Conservation (phyloP, 2,329 filamentous ascomycete species). For the Cercospora brassicicola region DNA sequence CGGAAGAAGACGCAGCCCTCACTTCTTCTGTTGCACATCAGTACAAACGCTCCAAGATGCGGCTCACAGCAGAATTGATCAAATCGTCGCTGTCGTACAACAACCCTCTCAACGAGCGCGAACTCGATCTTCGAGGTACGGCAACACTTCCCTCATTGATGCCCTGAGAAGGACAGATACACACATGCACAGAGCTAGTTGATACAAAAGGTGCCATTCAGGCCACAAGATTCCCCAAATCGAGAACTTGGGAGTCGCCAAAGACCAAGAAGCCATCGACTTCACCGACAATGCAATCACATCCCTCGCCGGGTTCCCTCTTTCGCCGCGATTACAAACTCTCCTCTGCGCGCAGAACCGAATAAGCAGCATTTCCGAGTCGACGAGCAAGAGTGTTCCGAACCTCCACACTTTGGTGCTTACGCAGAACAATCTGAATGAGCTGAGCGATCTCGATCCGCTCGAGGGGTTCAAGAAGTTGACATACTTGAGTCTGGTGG, state of each 20-base stretch:
- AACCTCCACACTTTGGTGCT: constrained; percentile 80
- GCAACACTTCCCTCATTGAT: constrained; percentile 39
- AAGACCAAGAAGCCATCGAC: constrained; percentile 94
- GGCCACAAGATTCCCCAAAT: constrained; percentile 97
- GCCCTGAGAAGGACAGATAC: constrained; percentile 91
- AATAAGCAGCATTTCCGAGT: constrained; percentile 75
- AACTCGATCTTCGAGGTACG: constrained; percentile 99
- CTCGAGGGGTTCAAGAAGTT: constrained; percentile 67
- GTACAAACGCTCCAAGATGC: constrained; percentile 59
- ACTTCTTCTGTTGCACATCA: background rate
- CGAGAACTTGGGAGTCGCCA: constrained; percentile 94
- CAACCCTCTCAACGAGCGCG: constrained; percentile 97
- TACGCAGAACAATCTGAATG: constrained; percentile 75
- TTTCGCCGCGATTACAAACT: constrained; percentile 82
- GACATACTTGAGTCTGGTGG: constrained; percentile 76
- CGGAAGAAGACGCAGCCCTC: background rate
- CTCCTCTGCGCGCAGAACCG: constrained; percentile 89
- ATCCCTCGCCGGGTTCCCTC: constrained; percentile 84
- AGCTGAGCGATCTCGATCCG: constrained; percentile 86
- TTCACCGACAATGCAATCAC: constrained; percentile 98
- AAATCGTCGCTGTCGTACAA: constrained; percentile 94
- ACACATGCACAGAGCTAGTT: constrained; percentile 59
- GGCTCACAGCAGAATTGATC: constrained; percentile 93
- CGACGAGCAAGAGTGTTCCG: constrained; percentile 72
- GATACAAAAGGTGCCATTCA: constrained; percentile 52